Conservation (phyloP, 768 basidiomycete species). For the Tricholomella constricta region DNA sequence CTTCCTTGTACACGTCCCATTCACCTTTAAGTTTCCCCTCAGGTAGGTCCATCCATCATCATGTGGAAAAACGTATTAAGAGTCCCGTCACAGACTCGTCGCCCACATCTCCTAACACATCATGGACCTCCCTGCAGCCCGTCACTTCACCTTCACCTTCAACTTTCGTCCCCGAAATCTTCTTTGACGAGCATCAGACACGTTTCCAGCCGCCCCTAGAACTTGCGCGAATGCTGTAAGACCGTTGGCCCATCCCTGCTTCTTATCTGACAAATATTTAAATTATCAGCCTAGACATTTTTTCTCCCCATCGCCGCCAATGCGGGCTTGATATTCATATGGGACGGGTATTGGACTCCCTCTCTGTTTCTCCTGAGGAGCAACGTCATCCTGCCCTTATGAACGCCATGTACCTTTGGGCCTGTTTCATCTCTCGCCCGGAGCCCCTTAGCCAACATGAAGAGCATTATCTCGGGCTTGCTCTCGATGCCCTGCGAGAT, state of each 20-base stretch:
- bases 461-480: conserved; percentile 64
- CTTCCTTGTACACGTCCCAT: conserved; percentile 53
- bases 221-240: conserved; percentile 68
- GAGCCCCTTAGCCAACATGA: conserved; percentile 72
- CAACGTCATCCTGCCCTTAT: conserved; percentile 77
- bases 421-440: conserved; percentile 77
- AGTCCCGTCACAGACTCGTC: conserved; percentile 33
- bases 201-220: conserved; percentile 56
- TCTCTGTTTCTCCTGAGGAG: conserved; percentile 52
- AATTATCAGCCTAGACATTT: conserved; percentile 64
- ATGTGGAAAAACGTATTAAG: background rate
- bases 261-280: conserved; percentile 13
- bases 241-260: conserved; percentile 10
- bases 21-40: conserved; percentile 55
- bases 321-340: conserved; percentile 72
- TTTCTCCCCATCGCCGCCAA: conserved; percentile 74
- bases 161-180: conserved; percentile 46
- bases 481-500: conserved; percentile 63
- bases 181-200: conserved; percentile 53
- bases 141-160: conserved; percentile 54
- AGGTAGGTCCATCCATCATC: conserved; percentile 34
- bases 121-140: conserved; percentile 50
- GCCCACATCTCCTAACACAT: conserved; percentile 50
- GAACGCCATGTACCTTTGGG: conserved; percentile 83
- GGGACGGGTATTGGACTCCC: conserved; percentile 62